phyloP scores from a whole-genome alignment of 2,329 filamentous ascomycete genomes.

The Aspergillus spinulosporus region DNA sequence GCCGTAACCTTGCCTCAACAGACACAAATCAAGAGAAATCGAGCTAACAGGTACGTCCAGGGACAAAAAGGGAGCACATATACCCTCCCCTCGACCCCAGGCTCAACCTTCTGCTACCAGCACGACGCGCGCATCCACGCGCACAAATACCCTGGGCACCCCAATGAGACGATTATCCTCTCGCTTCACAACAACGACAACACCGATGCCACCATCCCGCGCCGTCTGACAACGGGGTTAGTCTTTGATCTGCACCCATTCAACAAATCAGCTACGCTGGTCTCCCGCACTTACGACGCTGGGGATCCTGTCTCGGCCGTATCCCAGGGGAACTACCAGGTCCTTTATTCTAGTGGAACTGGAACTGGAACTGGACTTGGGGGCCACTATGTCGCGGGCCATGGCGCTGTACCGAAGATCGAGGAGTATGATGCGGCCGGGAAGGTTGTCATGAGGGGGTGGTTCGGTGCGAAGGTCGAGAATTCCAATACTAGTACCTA shows the following conservation, averaged over 20 bases:
- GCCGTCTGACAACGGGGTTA: background rate
- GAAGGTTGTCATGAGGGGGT: slow-evolving; percentile 31
- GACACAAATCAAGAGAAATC: too few species aligned
- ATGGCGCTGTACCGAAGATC: slow-evolving; percentile 35
- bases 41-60: slow-evolving; percentile 12
- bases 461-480: slow-evolving; percentile 27
- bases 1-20: too few species aligned
- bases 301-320: slow-evolving; percentile 24
- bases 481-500: slow-evolving; percentile 4
- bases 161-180: slow-evolving; percentile 29
- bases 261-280: slow-evolving; percentile 21
- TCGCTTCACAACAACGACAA: slow-evolving; percentile 33
- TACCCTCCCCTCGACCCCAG: background rate
- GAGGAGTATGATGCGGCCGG: slow-evolving; percentile 34
- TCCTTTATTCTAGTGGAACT: slow-evolving; percentile 17
- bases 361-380: too few species aligned
- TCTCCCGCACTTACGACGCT: slow-evolving; percentile 23
- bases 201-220: slow-evolving; percentile 16
- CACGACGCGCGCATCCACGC: slow-evolving; percentile 34
- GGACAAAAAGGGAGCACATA: slow-evolving; percentile 24
- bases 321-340: slow-evolving; percentile 31
- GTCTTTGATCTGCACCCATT: slow-evolving; percentile 21
- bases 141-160: slow-evolving; percentile 7
- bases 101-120: slow-evolving; percentile 24
- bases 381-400: slow-evolving; percentile 31